Conservation (phyloP, 2,329 filamentous ascomycete species). For the Cladosporium velox region DNA sequence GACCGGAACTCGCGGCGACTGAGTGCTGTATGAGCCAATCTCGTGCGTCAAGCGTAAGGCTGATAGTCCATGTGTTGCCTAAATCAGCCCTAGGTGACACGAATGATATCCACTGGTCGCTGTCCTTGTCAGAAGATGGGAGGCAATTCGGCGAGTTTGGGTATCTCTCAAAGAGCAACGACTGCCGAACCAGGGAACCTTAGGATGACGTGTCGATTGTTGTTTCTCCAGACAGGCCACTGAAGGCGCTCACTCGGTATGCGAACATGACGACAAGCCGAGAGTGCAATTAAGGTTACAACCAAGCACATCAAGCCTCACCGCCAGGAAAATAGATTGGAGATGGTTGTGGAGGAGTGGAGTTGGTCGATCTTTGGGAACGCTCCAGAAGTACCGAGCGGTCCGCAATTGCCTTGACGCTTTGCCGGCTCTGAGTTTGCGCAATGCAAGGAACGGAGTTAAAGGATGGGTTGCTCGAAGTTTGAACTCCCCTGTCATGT, state of each 20-base stretch:
- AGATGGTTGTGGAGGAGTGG: background rate
- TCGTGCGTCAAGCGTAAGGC: background rate
- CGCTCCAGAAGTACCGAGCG: slow-evolving; percentile 13
- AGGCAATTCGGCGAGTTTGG: background rate
- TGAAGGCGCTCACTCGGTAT: background rate
- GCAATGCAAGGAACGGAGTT: background rate
- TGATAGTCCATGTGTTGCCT: background rate
- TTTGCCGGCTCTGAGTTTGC: background rate
- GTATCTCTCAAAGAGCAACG: background rate
- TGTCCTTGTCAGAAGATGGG: background rate
- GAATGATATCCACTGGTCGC: too few relatives aligned
- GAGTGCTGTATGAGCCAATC: background rate
- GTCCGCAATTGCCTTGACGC: slow-evolving; percentile 14
- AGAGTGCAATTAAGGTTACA: background rate
- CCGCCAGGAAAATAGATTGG: background rate
- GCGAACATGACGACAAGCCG: background rate
- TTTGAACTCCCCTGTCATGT: background rate
- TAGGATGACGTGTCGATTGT: background rate
- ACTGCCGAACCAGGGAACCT: background rate
- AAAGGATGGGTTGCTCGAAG: background rate
- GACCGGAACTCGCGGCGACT: background rate
- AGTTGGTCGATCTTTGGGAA: background rate
- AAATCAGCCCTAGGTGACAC: background rate
- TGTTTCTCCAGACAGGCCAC: background rate
- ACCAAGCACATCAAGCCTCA: slow-evolving; percentile 15